These are phyloP conservation scores for Volvox africanus DNA, from an alignment of 139 green algal genomes.

Conservation along the genomic window DNA sequence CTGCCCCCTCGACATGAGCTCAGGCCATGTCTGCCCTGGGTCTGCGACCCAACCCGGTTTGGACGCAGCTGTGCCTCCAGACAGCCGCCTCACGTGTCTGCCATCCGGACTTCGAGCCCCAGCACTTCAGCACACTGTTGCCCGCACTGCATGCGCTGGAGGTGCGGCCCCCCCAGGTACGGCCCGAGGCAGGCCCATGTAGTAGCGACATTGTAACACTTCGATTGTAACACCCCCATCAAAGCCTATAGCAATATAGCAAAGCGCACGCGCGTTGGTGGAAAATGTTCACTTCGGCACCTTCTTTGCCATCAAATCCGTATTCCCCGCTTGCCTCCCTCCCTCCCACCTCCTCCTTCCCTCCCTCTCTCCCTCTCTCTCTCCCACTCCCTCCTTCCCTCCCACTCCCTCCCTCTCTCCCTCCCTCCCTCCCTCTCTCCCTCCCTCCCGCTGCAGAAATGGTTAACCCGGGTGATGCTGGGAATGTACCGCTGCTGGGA, in stretches of 20 bases:
- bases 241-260: no score
- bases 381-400: neutral
- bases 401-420: neutral
- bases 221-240: no score
- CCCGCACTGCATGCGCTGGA: slow-evolving; percentile 32
- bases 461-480: slow-evolving; percentile 29
- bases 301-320: neutral
- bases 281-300: no score
- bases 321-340: neutral
- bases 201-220: no score
- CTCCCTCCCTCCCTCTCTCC: neutral
- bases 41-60: slow-evolving; percentile 19
- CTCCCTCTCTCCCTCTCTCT: neutral
- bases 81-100: neutral
- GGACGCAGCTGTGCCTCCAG: neutral
- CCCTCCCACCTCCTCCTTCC: neutral
- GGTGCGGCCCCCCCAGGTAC: slow-evolving; percentile 29
- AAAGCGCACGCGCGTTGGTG: no score
- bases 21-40: slow-evolving; percentile 29
- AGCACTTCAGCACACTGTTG: slow-evolving; percentile 37
- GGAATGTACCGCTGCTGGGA: slow-evolving; percentile 42
- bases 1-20: neutral
- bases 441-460: neutral
- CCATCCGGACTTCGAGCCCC: slow-evolving; percentile 36
- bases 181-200: no score